Conservation (phyloP, 2,329 filamentous ascomycete genomes). For the Cordyceps tenuipes region DNA sequence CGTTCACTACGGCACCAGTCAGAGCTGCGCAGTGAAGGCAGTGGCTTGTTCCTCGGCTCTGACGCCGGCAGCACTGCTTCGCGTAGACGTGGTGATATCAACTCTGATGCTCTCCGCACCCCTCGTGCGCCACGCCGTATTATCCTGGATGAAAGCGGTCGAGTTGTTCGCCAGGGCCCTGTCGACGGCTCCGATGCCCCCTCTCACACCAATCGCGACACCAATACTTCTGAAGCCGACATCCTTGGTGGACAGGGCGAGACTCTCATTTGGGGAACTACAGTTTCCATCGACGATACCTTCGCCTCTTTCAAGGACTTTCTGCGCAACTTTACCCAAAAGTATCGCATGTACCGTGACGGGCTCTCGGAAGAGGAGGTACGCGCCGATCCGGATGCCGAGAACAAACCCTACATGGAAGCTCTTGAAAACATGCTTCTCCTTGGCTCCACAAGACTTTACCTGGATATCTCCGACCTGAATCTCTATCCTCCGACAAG, state of each 20-base stretch:
- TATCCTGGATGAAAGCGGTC: conserved; percentile 50
- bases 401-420: conserved; percentile 74
- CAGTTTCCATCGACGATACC: conserved; percentile 85
- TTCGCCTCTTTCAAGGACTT: conserved; percentile 87
- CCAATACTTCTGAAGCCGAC: conserved; percentile 87
- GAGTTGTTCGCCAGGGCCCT: conserved; percentile 47
- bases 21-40: conserved; percentile 73
- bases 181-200: conserved; percentile 47
- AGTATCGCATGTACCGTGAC: conserved; percentile 88
- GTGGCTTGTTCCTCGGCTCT: conserved; percentile 72
- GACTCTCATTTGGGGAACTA: conserved; percentile 92
- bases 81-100: conserved; percentile 70
- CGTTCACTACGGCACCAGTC: conserved; percentile 54
- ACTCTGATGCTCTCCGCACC: conserved; percentile 64
- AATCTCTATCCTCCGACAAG: conserved; percentile 86
- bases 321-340: conserved; percentile 80
- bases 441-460: conserved; percentile 74
- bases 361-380: conserved; percentile 73
- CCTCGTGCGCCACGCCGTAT: conserved; percentile 45
- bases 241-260: conserved; percentile 72
- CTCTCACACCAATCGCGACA: conserved; percentile 57
- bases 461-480: conserved; percentile 80
- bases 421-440: conserved; percentile 87
- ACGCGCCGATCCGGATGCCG: conserved; percentile 58
- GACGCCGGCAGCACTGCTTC: conserved; percentile 45